phyloP scores from a whole-genome alignment of 441 rosid species.

The Corymbia citriodora region DNA sequence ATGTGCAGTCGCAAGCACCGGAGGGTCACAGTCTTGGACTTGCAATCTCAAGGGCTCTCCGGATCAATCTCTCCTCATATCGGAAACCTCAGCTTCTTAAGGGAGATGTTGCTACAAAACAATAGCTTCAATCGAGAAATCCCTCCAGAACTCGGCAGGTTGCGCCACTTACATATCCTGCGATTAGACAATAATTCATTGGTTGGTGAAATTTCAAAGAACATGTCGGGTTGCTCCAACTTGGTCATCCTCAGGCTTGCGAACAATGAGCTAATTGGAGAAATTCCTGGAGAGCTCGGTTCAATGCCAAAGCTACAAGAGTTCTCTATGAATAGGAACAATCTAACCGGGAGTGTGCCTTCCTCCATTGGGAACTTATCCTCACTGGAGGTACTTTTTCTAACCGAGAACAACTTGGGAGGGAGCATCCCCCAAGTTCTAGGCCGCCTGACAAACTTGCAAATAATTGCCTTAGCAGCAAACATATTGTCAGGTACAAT shows the following conservation, averaged over 20 bases:
- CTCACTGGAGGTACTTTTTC: background rate
- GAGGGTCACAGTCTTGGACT: conserved; percentile 6
- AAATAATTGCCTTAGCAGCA: background rate
- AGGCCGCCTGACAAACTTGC: background rate
- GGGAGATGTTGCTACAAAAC: background rate
- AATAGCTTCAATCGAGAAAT: background rate
- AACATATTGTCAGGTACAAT: background rate
- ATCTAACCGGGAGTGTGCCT: background rate
- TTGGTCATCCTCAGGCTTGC: background rate
- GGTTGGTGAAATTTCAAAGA: background rate
- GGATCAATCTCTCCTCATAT: conserved; percentile 11
- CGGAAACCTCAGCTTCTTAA: conserved; percentile 14
- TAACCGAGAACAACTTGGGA: rapidly evolving
- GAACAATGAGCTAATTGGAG: background rate
- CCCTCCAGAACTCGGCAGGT: background rate
- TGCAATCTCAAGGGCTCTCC: background rate
- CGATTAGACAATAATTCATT: background rate
- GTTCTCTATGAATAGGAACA: too few relatives aligned
- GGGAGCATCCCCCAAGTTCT: background rate
- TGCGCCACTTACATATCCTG: background rate
- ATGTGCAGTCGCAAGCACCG: background rate
- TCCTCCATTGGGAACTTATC: background rate
- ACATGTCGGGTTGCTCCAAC: background rate
- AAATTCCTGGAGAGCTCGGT: background rate
- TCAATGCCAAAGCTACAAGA: background rate